Evolutionary conservation across 352 stramenopile species (phyloP).

Genomic region (Globisporangium irregulare): DNA sequence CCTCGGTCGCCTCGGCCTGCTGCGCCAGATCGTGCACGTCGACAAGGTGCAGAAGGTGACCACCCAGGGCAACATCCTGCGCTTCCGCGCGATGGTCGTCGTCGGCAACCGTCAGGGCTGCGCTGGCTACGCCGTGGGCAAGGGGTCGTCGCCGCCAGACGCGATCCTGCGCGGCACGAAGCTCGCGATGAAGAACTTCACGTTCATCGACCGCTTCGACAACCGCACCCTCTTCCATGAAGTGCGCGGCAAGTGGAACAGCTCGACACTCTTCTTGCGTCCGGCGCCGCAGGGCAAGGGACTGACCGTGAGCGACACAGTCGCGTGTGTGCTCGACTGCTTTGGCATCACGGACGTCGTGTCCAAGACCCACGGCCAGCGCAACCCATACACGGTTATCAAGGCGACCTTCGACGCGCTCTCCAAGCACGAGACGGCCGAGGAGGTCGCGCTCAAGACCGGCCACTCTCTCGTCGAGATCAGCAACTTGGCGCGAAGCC

Average conservation of each 20-base stretch:
- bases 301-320: conserved; percentile 75
- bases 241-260: conserved; percentile 94
- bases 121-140: conserved; percentile 92
- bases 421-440: conserved; percentile 91
- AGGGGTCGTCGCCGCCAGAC: conserved; percentile 83
- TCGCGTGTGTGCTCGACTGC: conserved; percentile 79
- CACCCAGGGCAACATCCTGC: conserved; percentile 90
- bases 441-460: conserved; percentile 93
- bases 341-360: conserved; percentile 94
- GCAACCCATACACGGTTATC: conserved; percentile 94
- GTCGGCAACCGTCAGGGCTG: conserved; percentile 93
- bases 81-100: conserved; percentile 91
- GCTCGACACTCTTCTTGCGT: conserved; percentile 89
- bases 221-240: conserved; percentile 90
- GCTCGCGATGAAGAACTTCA: conserved; percentile 92
- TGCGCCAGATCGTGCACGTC: conserved; percentile 82
- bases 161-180: conserved; percentile 88
- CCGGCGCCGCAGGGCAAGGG: conserved; percentile 71
- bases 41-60: conserved; percentile 89
- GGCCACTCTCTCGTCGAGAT: conserved; percentile 82
- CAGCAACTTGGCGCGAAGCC: conserved; percentile 66
- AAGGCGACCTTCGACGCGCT: conserved; percentile 94
- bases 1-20: conserved; percentile 58
- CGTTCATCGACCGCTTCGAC: conserved; percentile 94
- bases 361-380: conserved; percentile 91